Evolutionary conservation across 495 filamentous ascomycete genomes (phyloP).

Genomic region (Tuber indicum): DNA sequence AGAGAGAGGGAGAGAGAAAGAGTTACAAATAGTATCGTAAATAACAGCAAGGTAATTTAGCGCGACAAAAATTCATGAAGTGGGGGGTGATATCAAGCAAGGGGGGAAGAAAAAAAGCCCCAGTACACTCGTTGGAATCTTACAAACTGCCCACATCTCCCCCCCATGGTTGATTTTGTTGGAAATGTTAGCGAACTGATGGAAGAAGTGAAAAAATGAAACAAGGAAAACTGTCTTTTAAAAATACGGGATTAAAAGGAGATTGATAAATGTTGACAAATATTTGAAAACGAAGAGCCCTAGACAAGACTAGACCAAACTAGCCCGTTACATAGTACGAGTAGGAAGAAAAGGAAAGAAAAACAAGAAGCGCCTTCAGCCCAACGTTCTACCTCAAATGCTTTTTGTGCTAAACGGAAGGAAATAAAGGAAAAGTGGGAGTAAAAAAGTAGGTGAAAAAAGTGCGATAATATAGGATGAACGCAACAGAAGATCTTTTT

Average conservation of each 20-base stretch:
- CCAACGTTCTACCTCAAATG: constrained; percentile 1
- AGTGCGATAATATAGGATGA: background rate
- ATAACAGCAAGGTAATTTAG: background rate
- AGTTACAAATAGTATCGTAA: background rate
- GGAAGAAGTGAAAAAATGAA: background rate
- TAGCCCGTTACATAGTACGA: background rate
- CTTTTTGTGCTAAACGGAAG: background rate
- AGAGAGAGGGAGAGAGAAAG: background rate
- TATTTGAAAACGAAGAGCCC: background rate
- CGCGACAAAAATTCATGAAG: background rate
- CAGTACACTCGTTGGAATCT: background rate
- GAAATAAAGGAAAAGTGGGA: background rate
- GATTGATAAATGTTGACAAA: background rate
- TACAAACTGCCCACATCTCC: background rate
- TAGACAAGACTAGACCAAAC: background rate
- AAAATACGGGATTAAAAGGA: background rate
- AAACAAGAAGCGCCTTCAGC: background rate
- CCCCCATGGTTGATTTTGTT: background rate
- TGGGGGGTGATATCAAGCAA: background rate
- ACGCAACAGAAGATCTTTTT: background rate
- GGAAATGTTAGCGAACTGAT: background rate
- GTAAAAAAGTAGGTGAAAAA: constrained; percentile 4
- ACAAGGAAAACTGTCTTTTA: background rate
- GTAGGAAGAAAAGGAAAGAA: background rate
- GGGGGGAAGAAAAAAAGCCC: background rate